Percentiles rank a stretch among this genome's conserved stretches.
These are phyloP conservation scores for Wickerhamomyces strasburgensis DNA, from an alignment of 805 yeast species.

Conservation along the genomic window DNA sequence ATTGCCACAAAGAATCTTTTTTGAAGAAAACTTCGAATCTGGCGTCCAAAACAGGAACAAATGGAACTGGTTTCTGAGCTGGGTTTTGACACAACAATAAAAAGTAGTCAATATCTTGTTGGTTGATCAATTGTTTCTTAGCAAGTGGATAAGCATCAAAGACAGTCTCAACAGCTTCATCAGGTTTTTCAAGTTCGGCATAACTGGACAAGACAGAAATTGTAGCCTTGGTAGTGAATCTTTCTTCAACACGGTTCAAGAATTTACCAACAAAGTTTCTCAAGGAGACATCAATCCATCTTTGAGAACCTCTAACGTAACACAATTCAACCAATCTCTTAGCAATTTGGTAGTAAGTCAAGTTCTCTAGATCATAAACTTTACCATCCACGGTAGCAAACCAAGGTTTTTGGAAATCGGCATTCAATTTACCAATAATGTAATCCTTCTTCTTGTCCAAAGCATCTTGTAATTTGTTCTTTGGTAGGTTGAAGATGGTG, in stretches of 20 bases:
- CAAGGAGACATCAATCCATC: conserved; percentile 87
- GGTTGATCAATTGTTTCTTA: conserved; percentile 76
- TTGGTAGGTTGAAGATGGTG: conserved; percentile 86
- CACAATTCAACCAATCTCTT: conserved; percentile 81
- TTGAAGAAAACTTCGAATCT: conserved; percentile 94
- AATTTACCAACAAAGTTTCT: conserved; percentile 83
- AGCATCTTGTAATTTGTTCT: conserved; percentile 78
- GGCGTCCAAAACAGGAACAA: conserved; percentile 91
- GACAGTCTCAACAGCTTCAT: conserved; percentile 50
- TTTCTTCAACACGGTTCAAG: conserved; percentile 94
- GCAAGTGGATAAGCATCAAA: conserved; percentile 71
- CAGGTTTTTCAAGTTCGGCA: conserved; percentile 65
- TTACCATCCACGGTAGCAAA: conserved; percentile 71
- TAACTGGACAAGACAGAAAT: conserved; percentile 73
- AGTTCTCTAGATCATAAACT: conserved; percentile 86
- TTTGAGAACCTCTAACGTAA: conserved; percentile 68
- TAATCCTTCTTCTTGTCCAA: conserved; percentile 78
- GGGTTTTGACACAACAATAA: conserved; percentile 79
- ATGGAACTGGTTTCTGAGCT: conserved; percentile 94
- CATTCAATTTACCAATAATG: conserved; percentile 79
- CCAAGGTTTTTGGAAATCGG: conserved; percentile 98
- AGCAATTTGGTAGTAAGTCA: conserved; percentile 93
- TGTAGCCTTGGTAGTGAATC: conserved; percentile 61
- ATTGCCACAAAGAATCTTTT: conserved; percentile 99
- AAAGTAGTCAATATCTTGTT: conserved; percentile 94